phyloP scores from a whole-genome alignment of 2,329 filamentous ascomycete genomes.

The Ophiostoma angusticollis region DNA sequence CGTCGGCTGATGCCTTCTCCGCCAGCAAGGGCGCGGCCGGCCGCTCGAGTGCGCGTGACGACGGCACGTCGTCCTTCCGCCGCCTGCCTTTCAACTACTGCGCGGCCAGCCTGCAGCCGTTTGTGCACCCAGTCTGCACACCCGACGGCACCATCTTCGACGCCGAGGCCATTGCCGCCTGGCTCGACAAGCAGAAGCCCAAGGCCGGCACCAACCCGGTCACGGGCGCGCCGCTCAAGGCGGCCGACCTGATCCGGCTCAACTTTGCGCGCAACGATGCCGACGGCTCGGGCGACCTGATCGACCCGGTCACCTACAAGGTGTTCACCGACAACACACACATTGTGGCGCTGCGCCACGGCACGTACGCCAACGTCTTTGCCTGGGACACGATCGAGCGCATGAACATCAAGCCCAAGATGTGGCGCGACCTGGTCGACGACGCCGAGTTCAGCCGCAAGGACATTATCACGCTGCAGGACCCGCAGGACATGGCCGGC shows the following conservation, averaged over 20 bases:
- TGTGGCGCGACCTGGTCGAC: conserved; percentile 83
- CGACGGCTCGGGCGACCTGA: conserved; percentile 60
- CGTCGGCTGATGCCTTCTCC: conserved; percentile 76
- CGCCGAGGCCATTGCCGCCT: conserved; percentile 82
- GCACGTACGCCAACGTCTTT: conserved; percentile 85
- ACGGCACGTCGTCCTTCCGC: conserved; percentile 46
- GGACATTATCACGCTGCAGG: conserved; percentile 92
- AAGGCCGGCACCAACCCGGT: conserved; percentile 84
- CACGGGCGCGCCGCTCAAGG: conserved; percentile 63
- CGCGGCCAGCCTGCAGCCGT: conserved; percentile 88
- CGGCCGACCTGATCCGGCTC: conserved; percentile 76
- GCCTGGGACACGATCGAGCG: conserved; percentile 90
- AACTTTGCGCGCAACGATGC: conserved; percentile 87
- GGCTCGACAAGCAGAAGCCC: conserved; percentile 68
- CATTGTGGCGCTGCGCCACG: conserved; percentile 72
- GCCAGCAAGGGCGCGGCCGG: conserved; percentile 52
- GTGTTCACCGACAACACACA: conserved; percentile 97
- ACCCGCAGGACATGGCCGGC: conserved; percentile 78
- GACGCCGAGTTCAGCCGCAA: conserved; percentile 77
- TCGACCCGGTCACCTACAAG: conserved; percentile 95
- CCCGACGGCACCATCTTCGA: conserved; percentile 82
- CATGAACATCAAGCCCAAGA: conserved; percentile 92
- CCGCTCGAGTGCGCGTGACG: conserved; percentile 27
- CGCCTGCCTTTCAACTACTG: conserved; percentile 97
- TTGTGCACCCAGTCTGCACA: conserved; percentile 89